Base-by-base conservation (phyloP, 257 asterid species). In the Anisodus tanguticus region DNA sequence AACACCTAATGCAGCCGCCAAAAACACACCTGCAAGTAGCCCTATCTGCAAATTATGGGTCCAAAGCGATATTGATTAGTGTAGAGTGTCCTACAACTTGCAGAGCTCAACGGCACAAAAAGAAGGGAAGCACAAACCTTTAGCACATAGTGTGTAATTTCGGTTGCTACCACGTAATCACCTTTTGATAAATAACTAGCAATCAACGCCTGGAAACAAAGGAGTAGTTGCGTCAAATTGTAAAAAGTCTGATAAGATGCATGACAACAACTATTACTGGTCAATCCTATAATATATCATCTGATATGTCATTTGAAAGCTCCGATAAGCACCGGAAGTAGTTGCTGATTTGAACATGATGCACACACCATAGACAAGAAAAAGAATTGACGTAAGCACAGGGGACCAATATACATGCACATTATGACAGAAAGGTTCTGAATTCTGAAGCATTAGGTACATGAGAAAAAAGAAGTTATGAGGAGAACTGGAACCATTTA, bases 111-210 rank as follows among this genome's bases (percentile, higher is more conserved):
- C 22, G 58, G 8, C 54, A 41, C 78, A 41, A 77, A 31, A 31
- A 77, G 41, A 77, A 53, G 78, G 84, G 62, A 49, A 82, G 72
- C 47, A 86, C 85, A 66, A 83, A 95, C 97, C 99, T 93, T 94
- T 58, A 95, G 86, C 16, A 91, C 95, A 47, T 88, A 91, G 10
- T 84, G 86, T 62, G 98, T 89, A 83, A 94, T 83, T 83, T 95
- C 97, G 91, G 59, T 93, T 84, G 93, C 98, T 45, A 90, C 84
- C 77, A 64, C 82, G 70, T 93, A 92, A 88, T 95, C 95, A 13
- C 93, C 90, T 87, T 92, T 88, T 26, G 99, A 92, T 81, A 88
- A 63, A 85, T 94, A 92, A 86, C 94, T 91, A 81, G 99, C 98
- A 86, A 95, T 87, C 88, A 95, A 85, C 83, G 98, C 95, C 99